Evolutionary conservation across 2,329 filamentous ascomycete species (phyloP), one percentile per base, ranked within the genome.

Genomic region (Xylaria sp.): DNA sequence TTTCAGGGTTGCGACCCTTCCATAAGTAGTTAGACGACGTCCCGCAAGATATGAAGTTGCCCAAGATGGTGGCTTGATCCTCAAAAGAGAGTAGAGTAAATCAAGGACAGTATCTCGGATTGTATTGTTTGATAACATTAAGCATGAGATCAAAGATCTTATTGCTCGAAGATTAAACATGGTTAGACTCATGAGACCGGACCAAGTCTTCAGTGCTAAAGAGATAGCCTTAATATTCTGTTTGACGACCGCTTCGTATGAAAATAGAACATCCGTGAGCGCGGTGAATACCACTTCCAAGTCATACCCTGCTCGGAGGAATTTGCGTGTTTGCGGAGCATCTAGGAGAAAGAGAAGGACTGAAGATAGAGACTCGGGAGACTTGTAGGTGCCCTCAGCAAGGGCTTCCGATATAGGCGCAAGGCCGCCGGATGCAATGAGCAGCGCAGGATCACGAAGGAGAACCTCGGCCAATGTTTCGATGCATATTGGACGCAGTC

Each of bases 31-130:
- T 55, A 99, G 84, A 68, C 97, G 87, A 72, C 96, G 89, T 7
- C 96, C 97, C 42, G 97, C 96, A 55, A 99, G 86, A 78, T 97
- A 99, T 0, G 95, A 97, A 0, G 93, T 94, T 7, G 96, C 97
- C 96, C 96, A 99, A 8, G 94, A 90, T 51, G 96, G 90, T 67
- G 94, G 91, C 74, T 98, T 98, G 77, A 99, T 98, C 42, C 95
- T 90, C 60, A 99, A 81, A 2, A 91, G 78, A 0, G 86, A 85
- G 75, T 97, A 98, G 19, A 99, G 81, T 12, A 99, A 83, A 78
- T 99, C 96, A 69, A 99, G 85, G 19, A 98, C 89, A 0, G 94
- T 91, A 76, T 97, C 94, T 57, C 87, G 83, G 56, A 90, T 85
- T 0, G 80, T 77, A 5, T 85, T 80, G 62, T 84, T 86, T 0